Evolutionary conservation across 345 rosid species (phyloP), one percentile per base, ranked within the genome.

Genomic region (Arabis alpina): DNA sequence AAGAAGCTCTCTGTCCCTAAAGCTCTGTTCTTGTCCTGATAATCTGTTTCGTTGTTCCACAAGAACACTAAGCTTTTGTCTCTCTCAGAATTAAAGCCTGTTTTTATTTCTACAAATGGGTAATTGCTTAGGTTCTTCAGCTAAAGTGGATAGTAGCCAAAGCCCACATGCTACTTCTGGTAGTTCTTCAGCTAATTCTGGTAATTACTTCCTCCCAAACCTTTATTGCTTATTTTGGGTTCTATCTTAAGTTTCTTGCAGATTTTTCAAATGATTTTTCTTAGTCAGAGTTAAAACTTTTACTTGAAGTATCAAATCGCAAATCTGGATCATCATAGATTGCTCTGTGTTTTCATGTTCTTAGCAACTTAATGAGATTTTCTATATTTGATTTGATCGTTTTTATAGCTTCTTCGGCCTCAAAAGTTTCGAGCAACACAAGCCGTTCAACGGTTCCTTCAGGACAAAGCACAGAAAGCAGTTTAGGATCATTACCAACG

Each of bases 41-140:
- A 62, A 52, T 53, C 37, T 61, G 61, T 28, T 49, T 58, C 12
- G 43, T 50, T 54, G 57, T 47, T 54, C 64, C 42, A 54, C 56
- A 15, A 59, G 39, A 53, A 37, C 56, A 41, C 14, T 6, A 11
- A 43, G 62, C 62, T 28, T 71, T 54, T 71, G 61, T 71, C 68
- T 62, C 39, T 37, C 23, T 19, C 23, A 19, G 23, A 19, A 19
- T 19, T 19, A 19, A 19, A 19, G 23, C 23, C 23, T 19, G 23
- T 19, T 19, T 19, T 19, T 19, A 19, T 19, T 19, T 19, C 37
- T 36, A 9, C 32, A 53, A 16, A 90, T 88, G 97, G 97, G 97
- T 10, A 90, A 90, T 80, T 90, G 94, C 80, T 74, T 88, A 42
- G 76, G 2, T 78, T 88, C 87, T 61, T 82, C 89, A 60, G 85